phyloP scores from a whole-genome alignment of 352 stramenopile genomes.

The Blastocystis sp. region DNA sequence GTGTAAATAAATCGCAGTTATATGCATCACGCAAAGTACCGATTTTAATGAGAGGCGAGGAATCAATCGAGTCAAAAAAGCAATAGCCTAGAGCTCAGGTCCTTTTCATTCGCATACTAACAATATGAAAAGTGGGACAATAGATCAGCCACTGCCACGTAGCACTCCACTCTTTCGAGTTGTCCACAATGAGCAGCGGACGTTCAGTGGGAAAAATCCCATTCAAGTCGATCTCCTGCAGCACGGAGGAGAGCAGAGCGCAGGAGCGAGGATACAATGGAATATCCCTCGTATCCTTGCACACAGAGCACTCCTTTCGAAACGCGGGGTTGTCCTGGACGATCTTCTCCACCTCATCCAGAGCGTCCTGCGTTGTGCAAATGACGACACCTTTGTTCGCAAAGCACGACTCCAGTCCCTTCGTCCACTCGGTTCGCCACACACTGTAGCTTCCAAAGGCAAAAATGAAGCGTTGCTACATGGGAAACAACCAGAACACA shows the following conservation, averaged over 20 bases:
- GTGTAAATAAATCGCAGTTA: neutral
- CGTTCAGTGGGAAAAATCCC: neutral
- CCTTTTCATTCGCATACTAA: neutral
- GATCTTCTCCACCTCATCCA: neutral
- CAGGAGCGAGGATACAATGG: neutral
- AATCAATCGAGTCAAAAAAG: neutral
- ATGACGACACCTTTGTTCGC: neutral
- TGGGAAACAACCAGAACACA: neutral
- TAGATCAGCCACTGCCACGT: neutral
- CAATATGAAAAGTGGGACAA: constrained; percentile 35
- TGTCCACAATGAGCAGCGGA: neutral
- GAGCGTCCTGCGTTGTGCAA: neutral
- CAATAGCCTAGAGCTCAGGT: neutral
- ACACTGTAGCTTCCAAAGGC: neutral
- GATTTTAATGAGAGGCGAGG: neutral
- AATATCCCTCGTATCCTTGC: too few species aligned
- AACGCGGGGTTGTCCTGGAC: neutral
- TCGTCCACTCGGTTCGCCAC: neutral
- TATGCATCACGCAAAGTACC: neutral
- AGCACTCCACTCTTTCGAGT: neutral
- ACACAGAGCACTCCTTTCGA: neutral
- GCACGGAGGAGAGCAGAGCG: neutral
- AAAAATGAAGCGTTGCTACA: constrained; percentile 4
- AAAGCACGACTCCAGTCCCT: neutral
- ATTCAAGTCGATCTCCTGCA: neutral